phyloP scores from a whole-genome alignment of 1,284 basidiomycete genomes.

The Sporisorium graminicola region DNA sequence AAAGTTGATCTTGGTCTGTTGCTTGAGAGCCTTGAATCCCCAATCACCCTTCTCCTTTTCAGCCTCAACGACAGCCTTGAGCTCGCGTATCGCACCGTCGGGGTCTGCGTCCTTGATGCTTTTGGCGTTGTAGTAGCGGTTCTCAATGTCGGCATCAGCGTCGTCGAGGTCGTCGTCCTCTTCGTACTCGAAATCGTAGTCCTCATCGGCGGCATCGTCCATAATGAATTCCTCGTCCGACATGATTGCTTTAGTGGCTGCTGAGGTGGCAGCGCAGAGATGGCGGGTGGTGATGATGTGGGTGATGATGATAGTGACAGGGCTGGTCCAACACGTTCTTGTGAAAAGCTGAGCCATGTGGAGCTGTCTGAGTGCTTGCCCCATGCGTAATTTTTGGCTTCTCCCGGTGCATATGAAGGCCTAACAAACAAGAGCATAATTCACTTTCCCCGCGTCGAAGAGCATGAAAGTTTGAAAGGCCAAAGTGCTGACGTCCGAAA shows the following conservation, averaged over 20 bases:
- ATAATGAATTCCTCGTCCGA: slow-evolving; percentile 65
- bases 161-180: slow-evolving; percentile 78
- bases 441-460: slow-evolving; percentile 8
- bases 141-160: slow-evolving; percentile 92
- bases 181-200: slow-evolving; percentile 90
- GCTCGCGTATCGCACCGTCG: slow-evolving; percentile 87
- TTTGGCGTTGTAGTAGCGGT: slow-evolving; percentile 98
- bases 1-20: slow-evolving; percentile 94
- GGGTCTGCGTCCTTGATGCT: slow-evolving; percentile 92
- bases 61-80: slow-evolving; percentile 85
- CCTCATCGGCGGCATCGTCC: slow-evolving; percentile 73
- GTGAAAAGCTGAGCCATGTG: slow-evolving; percentile 7
- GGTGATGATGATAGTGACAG: neutral
- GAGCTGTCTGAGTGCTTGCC: neutral
- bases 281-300: neutral
- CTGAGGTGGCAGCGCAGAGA: neutral
- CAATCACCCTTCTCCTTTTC: slow-evolving; percentile 91
- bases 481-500: neutral
- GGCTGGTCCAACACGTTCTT: neutral
- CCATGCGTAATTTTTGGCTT: slow-evolving; percentile 14
- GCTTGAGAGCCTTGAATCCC: slow-evolving; percentile 98
- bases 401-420: neutral
- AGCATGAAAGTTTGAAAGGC: neutral
- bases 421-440: slow-evolving; percentile 4
- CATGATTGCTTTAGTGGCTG: slow-evolving; percentile 19